A percentile compares a stretch with the other conserved stretches of the same genome.
These are phyloP conservation scores for Phaseolus coccineus DNA, from an alignment of 331 rosid genomes.

Conservation along the genomic window DNA sequence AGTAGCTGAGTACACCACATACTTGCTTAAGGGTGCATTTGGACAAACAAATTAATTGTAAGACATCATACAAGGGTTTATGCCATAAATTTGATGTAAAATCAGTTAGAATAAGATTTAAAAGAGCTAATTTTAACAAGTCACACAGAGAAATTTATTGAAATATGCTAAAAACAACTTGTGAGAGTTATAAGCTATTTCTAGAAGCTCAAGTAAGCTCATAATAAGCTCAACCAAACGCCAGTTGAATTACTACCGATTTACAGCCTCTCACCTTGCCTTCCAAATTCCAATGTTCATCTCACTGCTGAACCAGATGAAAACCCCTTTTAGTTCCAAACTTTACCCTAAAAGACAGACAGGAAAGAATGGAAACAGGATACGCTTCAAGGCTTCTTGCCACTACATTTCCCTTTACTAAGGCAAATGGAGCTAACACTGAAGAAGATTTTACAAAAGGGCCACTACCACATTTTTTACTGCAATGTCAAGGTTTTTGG, in stretches of 20 bases:
- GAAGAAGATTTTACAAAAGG: neutral
- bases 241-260: neutral
- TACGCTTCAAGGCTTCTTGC: neutral
- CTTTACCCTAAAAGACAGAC: neutral
- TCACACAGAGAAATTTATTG: neutral
- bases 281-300: neutral
- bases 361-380: neutral
- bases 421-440: conserved; percentile 6
- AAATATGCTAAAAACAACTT: neutral
- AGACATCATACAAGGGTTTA: neutral
- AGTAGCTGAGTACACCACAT: neutral
- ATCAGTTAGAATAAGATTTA: neutral
- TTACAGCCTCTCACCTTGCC: conserved; percentile 3
- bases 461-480: neutral
- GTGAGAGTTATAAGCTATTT: neutral
- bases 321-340: neutral
- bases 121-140: neutral
- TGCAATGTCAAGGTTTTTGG: neutral
- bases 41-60: neutral
- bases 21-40: neutral
- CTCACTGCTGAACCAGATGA: conserved; percentile 13
- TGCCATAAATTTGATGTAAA: neutral
- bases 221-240: neutral
- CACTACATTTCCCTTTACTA: neutral
- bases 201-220: neutral